These are phyloP conservation scores for Keithomyces neogunnii DNA, from an alignment of 2,329 filamentous ascomycete genomes.

Conservation along the genomic window DNA sequence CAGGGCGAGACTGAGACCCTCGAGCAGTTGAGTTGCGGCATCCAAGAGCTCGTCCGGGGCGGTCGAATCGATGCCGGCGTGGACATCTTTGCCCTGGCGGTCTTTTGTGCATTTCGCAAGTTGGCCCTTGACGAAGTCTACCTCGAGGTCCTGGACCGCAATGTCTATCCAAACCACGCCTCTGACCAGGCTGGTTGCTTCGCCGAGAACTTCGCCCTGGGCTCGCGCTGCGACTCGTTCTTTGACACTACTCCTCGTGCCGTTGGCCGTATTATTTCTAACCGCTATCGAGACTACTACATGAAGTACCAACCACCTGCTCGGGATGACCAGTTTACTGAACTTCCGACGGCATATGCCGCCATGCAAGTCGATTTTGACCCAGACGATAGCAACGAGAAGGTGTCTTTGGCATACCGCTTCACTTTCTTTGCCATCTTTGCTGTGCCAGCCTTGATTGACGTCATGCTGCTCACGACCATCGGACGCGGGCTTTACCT, in stretches of 20 bases:
- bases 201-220: background rate
- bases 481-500: background rate
- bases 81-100: background rate
- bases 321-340: background rate
- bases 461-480: background rate
- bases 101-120: background rate
- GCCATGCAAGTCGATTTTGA: constrained; percentile 1
- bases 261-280: background rate
- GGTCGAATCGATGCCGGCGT: background rate
- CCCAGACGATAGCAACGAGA: background rate
- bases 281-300: background rate
- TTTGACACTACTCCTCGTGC: background rate
- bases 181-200: background rate
- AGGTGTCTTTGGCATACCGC: background rate
- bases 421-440: background rate
- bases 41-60: background rate
- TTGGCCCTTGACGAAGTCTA: background rate
- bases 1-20: background rate
- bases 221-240: background rate
- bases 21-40: background rate
- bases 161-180: background rate
- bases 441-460: background rate
- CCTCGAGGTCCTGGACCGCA: background rate
- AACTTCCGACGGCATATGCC: background rate
- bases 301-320: background rate